A percentile compares a stretch with the other conserved stretches of the same genome.
phyloP scores from a whole-genome alignment of 2,329 filamentous ascomycete genomes.

The Penicillium capsulatum region DNA sequence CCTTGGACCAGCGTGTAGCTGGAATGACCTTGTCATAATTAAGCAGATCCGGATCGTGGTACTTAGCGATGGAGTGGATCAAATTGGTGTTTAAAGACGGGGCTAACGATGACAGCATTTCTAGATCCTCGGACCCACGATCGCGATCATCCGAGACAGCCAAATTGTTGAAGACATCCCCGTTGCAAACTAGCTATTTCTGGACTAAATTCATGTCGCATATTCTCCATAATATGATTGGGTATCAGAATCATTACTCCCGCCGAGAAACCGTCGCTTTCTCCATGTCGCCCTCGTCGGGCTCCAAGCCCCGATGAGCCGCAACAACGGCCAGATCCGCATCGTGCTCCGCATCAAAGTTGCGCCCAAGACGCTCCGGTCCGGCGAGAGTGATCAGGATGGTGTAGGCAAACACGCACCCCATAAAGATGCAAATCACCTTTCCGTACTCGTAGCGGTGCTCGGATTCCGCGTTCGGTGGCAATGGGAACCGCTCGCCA shows the following conservation, averaged over 20 bases:
- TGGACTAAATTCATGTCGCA: no score
- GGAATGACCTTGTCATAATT: conserved; percentile 13
- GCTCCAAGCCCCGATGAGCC: conserved; percentile 28
- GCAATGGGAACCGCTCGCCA: conserved; percentile 69
- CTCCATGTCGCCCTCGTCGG: conserved; percentile 28
- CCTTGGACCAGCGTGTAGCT: conserved; percentile 8
- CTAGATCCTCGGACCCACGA: background rate
- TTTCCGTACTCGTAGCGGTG: conserved; percentile 69
- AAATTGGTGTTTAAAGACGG: background rate
- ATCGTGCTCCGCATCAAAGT: conserved; percentile 48
- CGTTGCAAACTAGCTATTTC: no score
- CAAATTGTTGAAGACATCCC: no score
- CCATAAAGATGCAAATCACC: conserved; percentile 91
- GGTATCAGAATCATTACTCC: conserved; percentile 4
- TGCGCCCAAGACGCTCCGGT: conserved; percentile 46
- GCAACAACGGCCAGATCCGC: conserved; percentile 44
- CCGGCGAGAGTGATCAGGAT: conserved; percentile 50
- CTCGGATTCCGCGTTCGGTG: conserved; percentile 48
- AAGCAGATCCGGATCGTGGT: conserved; percentile 17
- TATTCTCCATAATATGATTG: background rate
- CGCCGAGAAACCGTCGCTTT: conserved; percentile 18
- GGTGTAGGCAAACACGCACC: conserved; percentile 65
- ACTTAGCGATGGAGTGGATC: background rate
- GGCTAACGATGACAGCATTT: background rate
- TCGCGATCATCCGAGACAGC: background rate